Percentiles rank a stretch among this genome's conserved stretches.
Conservation (phyloP, 176 grass and related monocot genomes). For the Triticum turgidum region DNA sequence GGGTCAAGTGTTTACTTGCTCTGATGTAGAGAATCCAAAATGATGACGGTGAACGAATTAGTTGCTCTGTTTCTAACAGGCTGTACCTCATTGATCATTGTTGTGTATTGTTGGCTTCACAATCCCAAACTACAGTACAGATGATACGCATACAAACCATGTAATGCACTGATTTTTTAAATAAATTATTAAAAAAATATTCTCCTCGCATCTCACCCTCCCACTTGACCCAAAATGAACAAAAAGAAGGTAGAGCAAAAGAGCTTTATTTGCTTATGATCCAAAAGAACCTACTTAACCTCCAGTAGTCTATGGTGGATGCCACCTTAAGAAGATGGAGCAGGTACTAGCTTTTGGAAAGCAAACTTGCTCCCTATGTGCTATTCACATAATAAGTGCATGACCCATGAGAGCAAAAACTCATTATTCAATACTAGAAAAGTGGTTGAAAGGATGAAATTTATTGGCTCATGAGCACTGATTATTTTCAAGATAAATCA, state of each 20-base stretch:
- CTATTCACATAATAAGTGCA: constrained; percentile 23
- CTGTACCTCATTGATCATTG: neutral
- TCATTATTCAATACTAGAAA: neutral
- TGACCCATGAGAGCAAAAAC: constrained; percentile 12
- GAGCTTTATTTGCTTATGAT: constrained; percentile 11
- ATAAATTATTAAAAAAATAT: neutral
- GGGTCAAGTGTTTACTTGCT: neutral
- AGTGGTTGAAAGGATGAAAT: neutral
- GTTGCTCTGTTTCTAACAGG: neutral
- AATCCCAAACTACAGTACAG: neutral
- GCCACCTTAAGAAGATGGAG: constrained; percentile 22
- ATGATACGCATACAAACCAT: neutral
- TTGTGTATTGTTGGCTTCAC: neutral
- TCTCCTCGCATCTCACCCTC: neutral
- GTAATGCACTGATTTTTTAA: neutral
- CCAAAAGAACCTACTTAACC: neutral
- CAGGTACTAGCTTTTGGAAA: neutral
- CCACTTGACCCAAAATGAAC: neutral
- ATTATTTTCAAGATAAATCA: constrained; percentile 2
- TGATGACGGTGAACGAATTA: neutral
- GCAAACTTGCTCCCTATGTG: neutral
- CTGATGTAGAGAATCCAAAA: neutral
- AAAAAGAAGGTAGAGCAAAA: neutral
- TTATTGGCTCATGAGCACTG: neutral
- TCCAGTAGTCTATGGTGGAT: neutral